phyloP scores from a whole-genome alignment of 169 alveolate genomes.

The Eimeria praecox region DNA sequence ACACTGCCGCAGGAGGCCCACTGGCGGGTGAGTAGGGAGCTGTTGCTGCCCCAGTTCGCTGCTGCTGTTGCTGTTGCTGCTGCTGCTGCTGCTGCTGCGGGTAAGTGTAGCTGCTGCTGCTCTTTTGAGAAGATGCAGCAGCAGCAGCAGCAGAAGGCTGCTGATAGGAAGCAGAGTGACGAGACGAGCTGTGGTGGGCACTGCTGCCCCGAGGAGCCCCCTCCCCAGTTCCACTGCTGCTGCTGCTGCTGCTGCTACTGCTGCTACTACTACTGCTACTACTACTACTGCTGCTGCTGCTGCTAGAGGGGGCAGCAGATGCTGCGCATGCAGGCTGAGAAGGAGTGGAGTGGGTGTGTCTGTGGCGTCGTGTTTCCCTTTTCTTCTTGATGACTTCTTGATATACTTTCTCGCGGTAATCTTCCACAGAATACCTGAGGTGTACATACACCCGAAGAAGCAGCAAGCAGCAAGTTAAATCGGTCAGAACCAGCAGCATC shows the following conservation, averaged over 20 bases:
- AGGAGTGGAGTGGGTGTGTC: conserved; percentile 7
- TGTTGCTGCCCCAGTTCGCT: not conserved
- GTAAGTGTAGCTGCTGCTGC: conserved; percentile 49
- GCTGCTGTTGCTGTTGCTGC: conserved; percentile 7
- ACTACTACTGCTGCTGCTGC: conserved; percentile 54
- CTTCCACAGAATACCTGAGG: conserved; percentile 75
- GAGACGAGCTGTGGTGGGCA: conserved; percentile 42
- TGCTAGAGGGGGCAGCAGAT: not conserved
- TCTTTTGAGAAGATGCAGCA: not conserved
- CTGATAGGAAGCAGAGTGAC: not conserved
- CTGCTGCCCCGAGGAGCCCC: not conserved
- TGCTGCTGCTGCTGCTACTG: conserved; percentile 55
- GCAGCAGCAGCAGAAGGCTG: conserved; percentile 44
- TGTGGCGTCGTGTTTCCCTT: conserved; percentile 83
- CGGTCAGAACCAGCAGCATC: conserved; percentile 26
- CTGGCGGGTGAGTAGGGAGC: conserved; percentile 9
- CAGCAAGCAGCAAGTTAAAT: not conserved
- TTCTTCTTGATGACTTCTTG: conserved; percentile 83
- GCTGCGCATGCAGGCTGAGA: not conserved
- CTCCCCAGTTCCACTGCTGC: conserved; percentile 8
- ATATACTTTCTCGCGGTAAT: conserved; percentile 84
- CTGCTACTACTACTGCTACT: conserved; percentile 62
- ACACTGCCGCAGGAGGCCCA: conserved; percentile 21
- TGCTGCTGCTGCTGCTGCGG: conserved; percentile 63
- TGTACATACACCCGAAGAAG: conserved; percentile 6